Percentiles rank a stretch among this genome's conserved stretches.
phyloP scores from a whole-genome alignment of 2,329 filamentous ascomycete species.

The Pseudovirgaria hyperparasitica region DNA sequence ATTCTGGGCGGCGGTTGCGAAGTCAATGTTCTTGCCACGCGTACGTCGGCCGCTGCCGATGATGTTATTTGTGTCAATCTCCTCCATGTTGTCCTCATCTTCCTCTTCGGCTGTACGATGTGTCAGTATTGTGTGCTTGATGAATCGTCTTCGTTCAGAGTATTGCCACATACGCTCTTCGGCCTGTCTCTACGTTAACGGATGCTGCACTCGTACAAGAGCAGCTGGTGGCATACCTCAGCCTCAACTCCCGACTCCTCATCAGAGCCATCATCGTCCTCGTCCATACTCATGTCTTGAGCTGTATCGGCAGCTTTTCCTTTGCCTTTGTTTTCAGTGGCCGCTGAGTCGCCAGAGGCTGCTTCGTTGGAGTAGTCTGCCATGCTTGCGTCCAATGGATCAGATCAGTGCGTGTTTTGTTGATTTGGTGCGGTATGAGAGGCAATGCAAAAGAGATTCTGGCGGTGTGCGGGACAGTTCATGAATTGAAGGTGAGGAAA shows the following conservation, averaged over 20 bases:
- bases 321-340: conserved; percentile 64
- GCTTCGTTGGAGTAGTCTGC: conserved; percentile 9
- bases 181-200: conserved; percentile 17
- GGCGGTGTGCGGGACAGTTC: too few species aligned
- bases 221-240: conserved; percentile 32
- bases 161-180: conserved; percentile 24
- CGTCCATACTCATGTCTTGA: conserved; percentile 57
- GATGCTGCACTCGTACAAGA: background rate
- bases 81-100: conserved; percentile 72
- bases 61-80: conserved; percentile 85
- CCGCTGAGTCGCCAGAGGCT: conserved; percentile 27
- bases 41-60: conserved; percentile 68
- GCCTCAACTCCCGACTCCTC: conserved; percentile 54
- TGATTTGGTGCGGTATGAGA: too few species aligned
- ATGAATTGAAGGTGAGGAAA: too few species aligned
- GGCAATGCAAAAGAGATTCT: too few species aligned
- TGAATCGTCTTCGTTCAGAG: background rate
- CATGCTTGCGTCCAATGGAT: too few species aligned
- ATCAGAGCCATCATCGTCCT: conserved; percentile 54
- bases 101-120: conserved; percentile 48
- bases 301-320: conserved; percentile 57
- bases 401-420: too few species aligned
- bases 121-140: conserved; percentile 10
- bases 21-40: conserved; percentile 86
- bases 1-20: conserved; percentile 76